A percentile compares a stretch with the other conserved stretches of the same genome.
These are phyloP conservation scores for Carallia brachiata DNA, from an alignment of 345 rosid genomes.

Conservation along the genomic window DNA sequence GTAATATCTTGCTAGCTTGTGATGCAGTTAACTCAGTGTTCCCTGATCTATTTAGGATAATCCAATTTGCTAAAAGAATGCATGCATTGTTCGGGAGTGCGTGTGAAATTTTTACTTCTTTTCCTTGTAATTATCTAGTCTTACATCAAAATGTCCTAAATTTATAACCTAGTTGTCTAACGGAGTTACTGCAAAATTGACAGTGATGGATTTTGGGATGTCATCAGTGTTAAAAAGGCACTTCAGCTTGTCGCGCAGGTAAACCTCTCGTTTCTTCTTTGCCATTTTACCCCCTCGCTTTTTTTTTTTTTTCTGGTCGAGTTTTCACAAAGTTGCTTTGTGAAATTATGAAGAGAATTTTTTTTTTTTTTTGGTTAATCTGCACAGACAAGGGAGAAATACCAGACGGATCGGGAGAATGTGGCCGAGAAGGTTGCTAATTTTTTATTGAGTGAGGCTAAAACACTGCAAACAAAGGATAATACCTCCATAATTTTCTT, in stretches of 20 bases:
- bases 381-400: slow-evolving; percentile 56
- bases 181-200: slow-evolving; percentile 8
- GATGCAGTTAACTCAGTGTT: background rate
- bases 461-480: slow-evolving; percentile 83
- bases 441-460: slow-evolving; percentile 74
- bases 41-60: background rate
- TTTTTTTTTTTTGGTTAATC: background rate
- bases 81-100: background rate
- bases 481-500: slow-evolving; percentile 84
- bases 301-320: background rate
- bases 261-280: slow-evolving; percentile 9
- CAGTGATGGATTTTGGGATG: slow-evolving; percentile 99
- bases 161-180: no score
- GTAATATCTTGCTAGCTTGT: background rate
- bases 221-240: slow-evolving; percentile 69
- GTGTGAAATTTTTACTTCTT: background rate
- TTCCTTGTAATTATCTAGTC: background rate
- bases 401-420: slow-evolving; percentile 35
- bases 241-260: slow-evolving; percentile 73
- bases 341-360: background rate
- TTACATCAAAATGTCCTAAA: background rate
- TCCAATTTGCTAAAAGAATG: background rate
- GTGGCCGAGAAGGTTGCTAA: slow-evolving; percentile 72
- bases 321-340: background rate
- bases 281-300: background rate